phyloP scores from a whole-genome alignment of 148 eudicot species.

The Fagopyrum esculentum region DNA sequence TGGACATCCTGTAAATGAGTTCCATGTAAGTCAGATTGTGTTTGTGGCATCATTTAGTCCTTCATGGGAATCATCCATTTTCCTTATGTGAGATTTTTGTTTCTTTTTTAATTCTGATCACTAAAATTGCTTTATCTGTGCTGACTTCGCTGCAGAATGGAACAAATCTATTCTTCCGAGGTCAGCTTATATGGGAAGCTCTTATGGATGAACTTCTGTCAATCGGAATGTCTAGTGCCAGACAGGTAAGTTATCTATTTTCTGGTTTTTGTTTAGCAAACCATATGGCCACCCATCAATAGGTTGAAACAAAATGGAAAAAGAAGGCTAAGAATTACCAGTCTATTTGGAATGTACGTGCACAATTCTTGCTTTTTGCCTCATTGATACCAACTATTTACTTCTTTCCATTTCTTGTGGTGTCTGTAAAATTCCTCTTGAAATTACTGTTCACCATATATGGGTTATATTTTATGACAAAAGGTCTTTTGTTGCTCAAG shows the following conservation, averaged over 20 bases:
- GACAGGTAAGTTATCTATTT: conserved; percentile 36
- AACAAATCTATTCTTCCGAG: conserved; percentile 76
- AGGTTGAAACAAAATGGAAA: neutral
- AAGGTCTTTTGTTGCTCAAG: neutral
- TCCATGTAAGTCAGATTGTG: conserved; percentile 33
- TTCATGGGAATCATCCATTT: conserved; percentile 9
- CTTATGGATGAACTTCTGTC: conserved; percentile 64
- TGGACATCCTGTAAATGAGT: conserved; percentile 63
- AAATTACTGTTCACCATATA: neutral
- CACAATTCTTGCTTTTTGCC: neutral
- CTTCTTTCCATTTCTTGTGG: neutral
- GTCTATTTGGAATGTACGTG: neutral
- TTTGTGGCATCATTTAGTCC: neutral
- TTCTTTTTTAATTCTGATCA: conserved; percentile 1
- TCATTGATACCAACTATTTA: neutral
- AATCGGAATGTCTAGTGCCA: conserved; percentile 60
- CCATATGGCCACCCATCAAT: neutral
- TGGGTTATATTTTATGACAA: neutral
- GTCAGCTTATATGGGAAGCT: conserved; percentile 90
- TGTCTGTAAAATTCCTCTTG: neutral
- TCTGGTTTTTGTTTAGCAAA: neutral
- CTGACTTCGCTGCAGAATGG: conserved; percentile 49
- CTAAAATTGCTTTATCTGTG: conserved; percentile 10
- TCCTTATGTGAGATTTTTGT: neutral
- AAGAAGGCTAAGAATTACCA: neutral